Base-by-base conservation (phyloP, 495 filamentous ascomycete genomes). In the Friedmanniomyces endolithicus region DNA sequence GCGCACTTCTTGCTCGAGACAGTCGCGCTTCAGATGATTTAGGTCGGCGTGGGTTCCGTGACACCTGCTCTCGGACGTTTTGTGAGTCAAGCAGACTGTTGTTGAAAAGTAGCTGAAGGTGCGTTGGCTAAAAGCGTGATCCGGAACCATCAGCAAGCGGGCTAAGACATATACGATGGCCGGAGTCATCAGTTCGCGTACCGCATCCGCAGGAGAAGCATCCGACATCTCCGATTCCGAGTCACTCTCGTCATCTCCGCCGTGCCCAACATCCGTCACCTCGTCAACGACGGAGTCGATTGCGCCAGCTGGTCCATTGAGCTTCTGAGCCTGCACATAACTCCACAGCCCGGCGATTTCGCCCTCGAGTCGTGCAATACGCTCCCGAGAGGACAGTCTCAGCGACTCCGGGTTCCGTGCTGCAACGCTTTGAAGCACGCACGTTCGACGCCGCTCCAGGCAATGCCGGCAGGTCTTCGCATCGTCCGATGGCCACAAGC, bases 331-430 rank as follows among this genome's bases (percentile, higher is more conserved):
- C 35, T 29, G 8, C 11, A 52, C 49, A 20, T 35, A 35, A 35
- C 29, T 41, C 49, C 49, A 52, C 6, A 52, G 35, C 7, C 49
- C 40, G 33, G 29, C 35, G 17, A 41, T 40, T 7, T 14, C n/a
- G 6, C 23, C 49, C 22, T 52, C 49, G n/a, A 52, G 25, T 24
- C 25, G 49, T 40, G 49, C 25, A 24, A 52, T 52, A 35, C 49
- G 49, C 29, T 52, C 49, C 25, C 49, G 49, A 52, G 49, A 52
- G n/a, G 27, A 23, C 25, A 52, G 35, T 23, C 49, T 35, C 35
- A 52, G 22, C 8, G 49, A 37, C 6, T 35, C 49, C 11, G 29
- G 49, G 22, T 52, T 24, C 40, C 23, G 29, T 6, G 29, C 29
- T 7, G 35, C 29, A 19, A 24, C 49, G 12, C 7, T 52, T 41